A percentile compares a stretch with the other conserved stretches of the same genome.
Evolutionary conservation across 768 basidiomycete genomes (phyloP).

Genomic region (Cystobasidium onofrii): DNA sequence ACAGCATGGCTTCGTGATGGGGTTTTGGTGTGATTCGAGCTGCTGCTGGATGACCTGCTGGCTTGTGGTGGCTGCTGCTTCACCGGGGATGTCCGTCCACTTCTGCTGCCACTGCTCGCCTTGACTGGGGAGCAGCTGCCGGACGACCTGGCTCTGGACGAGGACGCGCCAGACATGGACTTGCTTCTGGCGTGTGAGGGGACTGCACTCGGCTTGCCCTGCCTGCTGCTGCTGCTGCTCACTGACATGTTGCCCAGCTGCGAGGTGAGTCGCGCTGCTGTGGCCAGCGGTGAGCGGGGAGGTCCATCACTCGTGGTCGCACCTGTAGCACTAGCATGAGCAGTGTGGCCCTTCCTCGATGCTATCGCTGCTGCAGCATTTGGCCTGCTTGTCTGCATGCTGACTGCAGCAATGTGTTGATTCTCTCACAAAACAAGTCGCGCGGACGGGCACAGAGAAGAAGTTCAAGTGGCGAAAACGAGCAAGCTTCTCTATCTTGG

Average conservation of each 20-base stretch:
- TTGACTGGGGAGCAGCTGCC: background rate
- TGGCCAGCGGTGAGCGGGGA: conserved; percentile 5
- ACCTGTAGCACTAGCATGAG: background rate
- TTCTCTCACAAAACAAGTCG: background rate
- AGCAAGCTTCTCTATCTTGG: background rate
- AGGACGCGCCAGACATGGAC: background rate
- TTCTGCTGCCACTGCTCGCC: background rate
- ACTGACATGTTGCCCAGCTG: conserved; percentile 21
- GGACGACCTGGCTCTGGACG: background rate
- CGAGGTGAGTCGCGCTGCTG: background rate
- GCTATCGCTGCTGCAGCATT: background rate
- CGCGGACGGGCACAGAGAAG: background rate
- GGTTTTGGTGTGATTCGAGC: background rate
- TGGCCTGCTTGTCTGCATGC: conserved; percentile 6
- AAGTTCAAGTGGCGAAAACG: background rate
- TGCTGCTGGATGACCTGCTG: conserved; percentile 1
- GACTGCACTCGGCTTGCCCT: background rate
- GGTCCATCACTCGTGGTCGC: too few relatives aligned
- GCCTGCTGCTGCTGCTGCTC: background rate
- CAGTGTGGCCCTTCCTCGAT: background rate
- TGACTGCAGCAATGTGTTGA: background rate
- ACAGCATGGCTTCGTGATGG: background rate
- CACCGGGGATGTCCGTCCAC: background rate
- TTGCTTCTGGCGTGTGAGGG: background rate
- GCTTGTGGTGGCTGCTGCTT: background rate